A percentile compares a stretch with the other conserved stretches of the same genome.
Evolutionary conservation across 352 stramenopile species (phyloP).

Genomic region (Phytopythium boreale): DNA sequence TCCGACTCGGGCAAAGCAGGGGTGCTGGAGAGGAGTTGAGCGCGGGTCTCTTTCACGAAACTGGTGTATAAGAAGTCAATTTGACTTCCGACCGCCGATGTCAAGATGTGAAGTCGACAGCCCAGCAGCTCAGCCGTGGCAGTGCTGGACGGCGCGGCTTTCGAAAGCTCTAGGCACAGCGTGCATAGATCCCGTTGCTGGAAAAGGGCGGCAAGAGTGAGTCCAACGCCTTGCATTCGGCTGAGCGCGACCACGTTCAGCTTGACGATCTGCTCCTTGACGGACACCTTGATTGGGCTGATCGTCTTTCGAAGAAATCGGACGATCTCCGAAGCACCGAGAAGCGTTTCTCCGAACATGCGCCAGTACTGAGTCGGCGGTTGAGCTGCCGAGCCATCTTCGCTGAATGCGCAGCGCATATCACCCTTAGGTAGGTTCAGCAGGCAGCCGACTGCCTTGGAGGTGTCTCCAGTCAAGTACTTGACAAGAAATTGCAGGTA

Average conservation of each 20-base stretch:
- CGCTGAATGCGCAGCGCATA: conserved; percentile 61
- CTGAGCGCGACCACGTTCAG: conserved; percentile 49
- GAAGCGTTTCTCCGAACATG: conserved; percentile 63
- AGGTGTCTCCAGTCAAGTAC: conserved; percentile 52
- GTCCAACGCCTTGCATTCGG: conserved; percentile 51
- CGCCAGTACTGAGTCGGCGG: conserved; percentile 62
- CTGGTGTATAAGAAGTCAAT: conserved; percentile 44
- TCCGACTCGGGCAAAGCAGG: conserved; percentile 18
- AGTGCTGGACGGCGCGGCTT: conserved; percentile 18
- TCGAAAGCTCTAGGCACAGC: conserved; percentile 47
- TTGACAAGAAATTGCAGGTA: conserved; percentile 80
- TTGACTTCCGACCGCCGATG: conserved; percentile 32
- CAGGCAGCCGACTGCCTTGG: conserved; percentile 43
- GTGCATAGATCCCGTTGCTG: conserved; percentile 54
- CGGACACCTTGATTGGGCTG: conserved; percentile 34
- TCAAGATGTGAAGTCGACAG: conserved; percentile 32
- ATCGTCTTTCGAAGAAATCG: conserved; percentile 57
- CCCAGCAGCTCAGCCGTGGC: conserved; percentile 41
- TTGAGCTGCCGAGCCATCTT: conserved; percentile 5
- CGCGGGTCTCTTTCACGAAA: conserved; percentile 35
- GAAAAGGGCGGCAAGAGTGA: conserved; percentile 46
- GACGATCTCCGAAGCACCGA: conserved; percentile 63
- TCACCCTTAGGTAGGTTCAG: conserved; percentile 40
- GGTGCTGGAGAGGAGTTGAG: conserved; percentile 24
- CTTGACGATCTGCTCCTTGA: conserved; percentile 53